Conservation (phyloP, 78 protist genomes). For the Dictyostelium capitatum region DNA sequence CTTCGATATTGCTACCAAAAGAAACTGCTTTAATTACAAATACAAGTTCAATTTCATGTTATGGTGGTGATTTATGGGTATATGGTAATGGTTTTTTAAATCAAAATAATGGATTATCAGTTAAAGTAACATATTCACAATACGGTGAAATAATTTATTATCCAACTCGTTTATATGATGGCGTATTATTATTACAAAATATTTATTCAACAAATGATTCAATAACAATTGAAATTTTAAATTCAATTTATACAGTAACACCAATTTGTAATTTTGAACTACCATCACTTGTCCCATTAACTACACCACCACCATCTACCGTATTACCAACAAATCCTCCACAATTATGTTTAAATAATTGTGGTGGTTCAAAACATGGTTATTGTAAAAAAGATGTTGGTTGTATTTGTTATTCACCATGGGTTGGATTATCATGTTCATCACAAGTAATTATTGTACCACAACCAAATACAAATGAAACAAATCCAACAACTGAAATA, state of each 20-base stretch:
- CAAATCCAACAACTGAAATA: neutral
- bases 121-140: no score
- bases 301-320: neutral
- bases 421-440: neutral
- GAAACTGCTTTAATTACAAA: neutral
- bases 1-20: no score
- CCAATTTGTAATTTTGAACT: neutral
- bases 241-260: no score
- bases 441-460: neutral
- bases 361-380: conserved; percentile 8
- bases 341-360: neutral
- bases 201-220: no score
- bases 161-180: no score
- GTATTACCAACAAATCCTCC: neutral
- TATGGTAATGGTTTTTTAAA: neutral
- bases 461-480: neutral
- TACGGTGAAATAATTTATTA: no score
- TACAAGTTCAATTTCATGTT: neutral
- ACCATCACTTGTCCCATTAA: no score
- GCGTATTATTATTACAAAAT: no score
- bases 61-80: conserved; percentile 2
- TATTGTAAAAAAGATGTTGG: neutral
- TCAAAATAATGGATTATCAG: no score
- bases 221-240: no score
- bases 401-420: conserved; percentile 3